Percentiles rank a stretch among this genome's conserved stretches.
These are phyloP conservation scores for Flaveria bidentis DNA, from an alignment of 129 eudicot genomes.

Conservation along the genomic window DNA sequence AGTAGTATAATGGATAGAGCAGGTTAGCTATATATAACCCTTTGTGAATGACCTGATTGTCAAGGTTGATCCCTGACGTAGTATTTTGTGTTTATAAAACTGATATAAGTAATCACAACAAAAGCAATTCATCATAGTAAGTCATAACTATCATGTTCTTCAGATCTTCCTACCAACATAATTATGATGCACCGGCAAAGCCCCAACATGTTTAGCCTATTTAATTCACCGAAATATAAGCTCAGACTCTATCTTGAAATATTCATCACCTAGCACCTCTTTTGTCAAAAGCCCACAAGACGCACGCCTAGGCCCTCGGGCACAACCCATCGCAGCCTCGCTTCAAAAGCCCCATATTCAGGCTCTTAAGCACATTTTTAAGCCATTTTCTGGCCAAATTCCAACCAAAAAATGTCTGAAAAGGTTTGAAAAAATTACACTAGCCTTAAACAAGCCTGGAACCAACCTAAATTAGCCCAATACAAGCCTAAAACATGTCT, in stretches of 20 bases:
- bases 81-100: not conserved
- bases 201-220: constrained; percentile 18
- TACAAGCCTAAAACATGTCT: too few species aligned
- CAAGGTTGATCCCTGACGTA: constrained; percentile 4
- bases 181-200: constrained; percentile 10
- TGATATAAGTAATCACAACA: not conserved
- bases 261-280: constrained; percentile 15
- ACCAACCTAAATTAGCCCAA: too few species aligned
- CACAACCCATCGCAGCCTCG: too few species aligned
- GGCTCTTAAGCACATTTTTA: too few species aligned
- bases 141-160: constrained; percentile 23
- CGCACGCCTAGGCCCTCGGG: too few species aligned
- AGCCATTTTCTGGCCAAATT: too few species aligned
- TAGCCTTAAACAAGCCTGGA: too few species aligned
- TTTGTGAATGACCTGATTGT: constrained; percentile 16
- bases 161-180: not conserved
- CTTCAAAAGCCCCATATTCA: too few species aligned
- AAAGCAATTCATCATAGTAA: not conserved
- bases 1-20: not conserved
- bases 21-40: constrained; percentile 16
- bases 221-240: constrained; percentile 12
- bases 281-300: too few species aligned
- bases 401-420: too few species aligned
- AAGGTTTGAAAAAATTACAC: too few species aligned
- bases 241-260: not conserved